Evolutionary conservation across 495 filamentous ascomycete species (phyloP), one percentile per base, ranked within the genome.

Genomic region (Aspergillus sclerotiicarbonarius): DNA sequence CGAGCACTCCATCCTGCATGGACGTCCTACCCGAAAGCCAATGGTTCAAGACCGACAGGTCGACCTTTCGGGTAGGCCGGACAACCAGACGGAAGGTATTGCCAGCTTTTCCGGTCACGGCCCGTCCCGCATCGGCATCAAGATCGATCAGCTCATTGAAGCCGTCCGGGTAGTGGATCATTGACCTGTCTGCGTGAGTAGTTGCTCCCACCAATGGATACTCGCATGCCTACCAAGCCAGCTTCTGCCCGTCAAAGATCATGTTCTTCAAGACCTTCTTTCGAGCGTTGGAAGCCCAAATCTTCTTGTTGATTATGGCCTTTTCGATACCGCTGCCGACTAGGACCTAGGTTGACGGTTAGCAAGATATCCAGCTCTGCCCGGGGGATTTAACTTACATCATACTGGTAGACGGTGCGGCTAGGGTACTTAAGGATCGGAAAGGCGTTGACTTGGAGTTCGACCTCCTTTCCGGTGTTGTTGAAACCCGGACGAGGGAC

Each of bases 241-340:
- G 72, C 67, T 85, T 87, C 62, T 82, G 84, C 9, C 87, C 88
- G 74, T 98, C 93, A 58, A 83, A 91, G 51, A 98, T 80, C 71
- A 86, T 89, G 25, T 71, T 58, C 5, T 75, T 74, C 10, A 95
- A 68, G 8, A 67, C 67, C 0, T 65, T 52, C 67, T 88, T 79
- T 18, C 91, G 74, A 0, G 70, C 70, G 6, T 81, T 70, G 9
- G 83, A 86, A 13, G 82, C 70, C 91, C 92, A 97, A 39, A 89
- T 76, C 64, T 88, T 89, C 65, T 84, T 84, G 58, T 90, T 80
- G 6, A 90, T 72, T 12, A 78, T 78, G 15, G 80, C 76, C 66
- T 85, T 86, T 47, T 85, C 84, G n/a, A 62, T 68, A 25, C 84
- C 85, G 25, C 76, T 82, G 29, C 81, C 81, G 54, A 92, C 76